phyloP scores from a whole-genome alignment of 73 alveolate species.

The Tetrahymena elliotti region DNA sequence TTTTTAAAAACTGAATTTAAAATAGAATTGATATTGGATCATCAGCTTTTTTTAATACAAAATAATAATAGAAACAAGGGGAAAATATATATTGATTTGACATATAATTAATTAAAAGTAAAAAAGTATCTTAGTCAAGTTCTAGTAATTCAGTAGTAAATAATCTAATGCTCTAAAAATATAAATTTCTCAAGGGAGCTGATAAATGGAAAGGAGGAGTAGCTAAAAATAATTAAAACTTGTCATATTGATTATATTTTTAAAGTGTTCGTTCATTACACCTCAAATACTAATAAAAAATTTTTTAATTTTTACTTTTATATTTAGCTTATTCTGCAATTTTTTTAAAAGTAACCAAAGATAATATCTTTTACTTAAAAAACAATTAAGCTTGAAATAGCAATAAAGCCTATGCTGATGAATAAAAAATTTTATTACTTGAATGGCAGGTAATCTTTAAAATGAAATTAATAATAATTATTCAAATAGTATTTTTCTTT shows the following conservation, averaged over 20 bases:
- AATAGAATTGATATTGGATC: too few species aligned
- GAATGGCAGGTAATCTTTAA: background rate
- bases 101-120: background rate
- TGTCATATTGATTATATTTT: background rate
- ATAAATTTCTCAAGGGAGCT: too few species aligned
- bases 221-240: background rate
- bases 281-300: background rate
- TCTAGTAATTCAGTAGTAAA: background rate
- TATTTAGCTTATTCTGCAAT: background rate
- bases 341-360: background rate
- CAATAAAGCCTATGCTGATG: background rate
- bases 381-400: background rate
- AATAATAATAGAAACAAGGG: background rate
- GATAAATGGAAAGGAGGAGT: background rate
- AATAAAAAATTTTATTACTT: background rate
- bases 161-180: background rate
- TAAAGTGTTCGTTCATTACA: too few species aligned
- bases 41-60: background rate
- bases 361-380: too few species aligned
- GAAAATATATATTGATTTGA: background rate
- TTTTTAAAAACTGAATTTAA: too few species aligned
- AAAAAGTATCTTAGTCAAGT: background rate
- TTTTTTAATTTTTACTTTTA: too few species aligned
- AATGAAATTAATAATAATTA: background rate
- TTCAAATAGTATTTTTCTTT: background rate